Evolutionary conservation across 345 rosid species (phyloP).

Genomic region (Salix caprea): DNA sequence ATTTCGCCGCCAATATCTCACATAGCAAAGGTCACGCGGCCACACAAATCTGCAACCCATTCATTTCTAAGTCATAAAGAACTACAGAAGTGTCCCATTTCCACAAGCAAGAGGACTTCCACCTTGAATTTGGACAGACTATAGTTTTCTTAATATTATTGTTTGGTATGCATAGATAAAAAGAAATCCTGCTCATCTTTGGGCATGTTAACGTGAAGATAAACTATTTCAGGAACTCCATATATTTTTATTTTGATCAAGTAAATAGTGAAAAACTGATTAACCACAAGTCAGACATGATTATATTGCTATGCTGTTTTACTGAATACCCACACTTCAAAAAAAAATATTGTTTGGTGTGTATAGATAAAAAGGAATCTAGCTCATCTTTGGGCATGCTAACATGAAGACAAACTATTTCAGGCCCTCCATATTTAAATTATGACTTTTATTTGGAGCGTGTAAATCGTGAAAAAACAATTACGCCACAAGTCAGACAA

Average conservation of each 20-base stretch:
- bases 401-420: not conserved
- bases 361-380: not conserved
- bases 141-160: not conserved
- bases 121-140: not conserved
- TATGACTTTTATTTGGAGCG: not conserved
- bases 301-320: not conserved
- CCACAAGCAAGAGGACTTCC: not conserved
- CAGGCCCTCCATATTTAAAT: not conserved
- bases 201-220: not conserved
- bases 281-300: not conserved
- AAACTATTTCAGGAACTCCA: not conserved
- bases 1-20: constrained; percentile 97
- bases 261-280: too few species aligned
- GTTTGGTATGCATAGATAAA: not conserved
- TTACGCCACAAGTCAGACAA: not conserved
- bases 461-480: too few species aligned
- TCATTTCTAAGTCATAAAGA: not conserved
- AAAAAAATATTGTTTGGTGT: not conserved
- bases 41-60: constrained; percentile 72
- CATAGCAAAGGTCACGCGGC: constrained; percentile 99
- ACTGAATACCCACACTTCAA: not conserved
- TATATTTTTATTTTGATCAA: not conserved
- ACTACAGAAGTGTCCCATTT: not conserved
- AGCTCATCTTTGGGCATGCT: not conserved
- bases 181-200: not conserved